Evolutionary conservation across 306 rosid genomes (phyloP), one percentile per base, ranked within the genome.

Genomic region (Amphicarpaea edgeworthii): DNA sequence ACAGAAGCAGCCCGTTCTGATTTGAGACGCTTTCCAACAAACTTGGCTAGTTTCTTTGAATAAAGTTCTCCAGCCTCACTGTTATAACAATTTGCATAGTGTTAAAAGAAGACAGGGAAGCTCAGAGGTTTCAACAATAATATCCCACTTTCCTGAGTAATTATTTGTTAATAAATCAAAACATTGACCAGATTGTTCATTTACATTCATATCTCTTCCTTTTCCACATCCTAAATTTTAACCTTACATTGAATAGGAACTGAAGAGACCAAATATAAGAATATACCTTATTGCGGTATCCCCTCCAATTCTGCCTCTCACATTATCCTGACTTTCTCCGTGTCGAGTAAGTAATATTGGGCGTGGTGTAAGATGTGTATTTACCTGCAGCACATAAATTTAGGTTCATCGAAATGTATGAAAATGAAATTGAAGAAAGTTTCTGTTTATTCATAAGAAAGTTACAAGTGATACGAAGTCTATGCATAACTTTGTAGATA

Each of bases 1-100:
- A 95, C 99, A 79, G 97, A 92, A 84, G 99, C 99, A 72, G 99
- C 96, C 15, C 99, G 84, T 80, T 95, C 99, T 57, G 97, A 87
- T 86, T 92, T 95, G 85, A 92, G 89, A 79, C 99, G 93, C 73
- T 95, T 95, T 77, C 88, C 91, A 3, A 95, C 92, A 71, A 95
- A 95, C 87, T 90, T 95, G 14, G 89, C 83, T 57, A 95, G 97
- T 84, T 92, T 95, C 93, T 92, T 89, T 23, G 96, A 59, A 76
- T 92, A 95, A 77, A 95, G 55, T 79, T 89, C 85, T 78, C 99
- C 99, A 15, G 90, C 85, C 76, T 92, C 98, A 75, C 99, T 95
- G 88, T 83, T 41, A 50, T 66, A 68, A 80, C 14, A 70, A 67
- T 59, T 79, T 67, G 71, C 73, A 57, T 41, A 50, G 37, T 71